A percentile compares a stretch with the other conserved stretches of the same genome.
These are phyloP conservation scores for Kodamaea leandrae DNA, from an alignment of 805 yeast species.

Conservation along the genomic window DNA sequence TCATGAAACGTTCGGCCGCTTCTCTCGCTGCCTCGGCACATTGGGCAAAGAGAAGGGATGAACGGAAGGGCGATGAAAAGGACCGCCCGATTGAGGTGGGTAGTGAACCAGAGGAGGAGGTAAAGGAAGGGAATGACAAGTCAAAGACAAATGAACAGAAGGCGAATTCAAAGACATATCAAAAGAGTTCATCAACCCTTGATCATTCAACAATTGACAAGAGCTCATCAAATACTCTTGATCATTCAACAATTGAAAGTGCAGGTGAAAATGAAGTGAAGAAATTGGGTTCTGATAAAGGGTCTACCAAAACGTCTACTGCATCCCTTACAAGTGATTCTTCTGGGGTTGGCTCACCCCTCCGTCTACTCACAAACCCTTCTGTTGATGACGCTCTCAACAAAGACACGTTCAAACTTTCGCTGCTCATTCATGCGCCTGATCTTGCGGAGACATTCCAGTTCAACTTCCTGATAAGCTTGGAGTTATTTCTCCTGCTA, in stretches of 20 bases:
- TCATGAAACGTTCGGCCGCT: constrained; percentile 8
- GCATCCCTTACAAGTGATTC: too few species aligned
- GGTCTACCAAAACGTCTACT: too few species aligned
- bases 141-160: too few species aligned
- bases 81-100: neutral
- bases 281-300: too few species aligned
- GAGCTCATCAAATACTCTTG: too few species aligned
- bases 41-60: constrained; percentile 2
- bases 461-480: constrained; percentile 48
- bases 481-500: constrained; percentile 36
- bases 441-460: constrained; percentile 39
- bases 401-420: constrained; percentile 26
- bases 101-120: neutral
- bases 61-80: neutral
- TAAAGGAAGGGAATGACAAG: too few species aligned
- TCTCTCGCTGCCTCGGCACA: constrained; percentile 4
- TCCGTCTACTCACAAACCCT: constrained; percentile 28
- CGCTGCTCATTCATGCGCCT: constrained; percentile 29
- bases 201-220: too few species aligned
- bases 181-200: too few species aligned
- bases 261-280: too few species aligned
- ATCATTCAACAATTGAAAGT: too few species aligned
- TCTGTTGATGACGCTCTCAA: constrained; percentile 18
- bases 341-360: constrained; percentile 20
- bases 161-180: too few species aligned